Conservation (phyloP, 306 rosid species). For the Vigna hirtella region DNA sequence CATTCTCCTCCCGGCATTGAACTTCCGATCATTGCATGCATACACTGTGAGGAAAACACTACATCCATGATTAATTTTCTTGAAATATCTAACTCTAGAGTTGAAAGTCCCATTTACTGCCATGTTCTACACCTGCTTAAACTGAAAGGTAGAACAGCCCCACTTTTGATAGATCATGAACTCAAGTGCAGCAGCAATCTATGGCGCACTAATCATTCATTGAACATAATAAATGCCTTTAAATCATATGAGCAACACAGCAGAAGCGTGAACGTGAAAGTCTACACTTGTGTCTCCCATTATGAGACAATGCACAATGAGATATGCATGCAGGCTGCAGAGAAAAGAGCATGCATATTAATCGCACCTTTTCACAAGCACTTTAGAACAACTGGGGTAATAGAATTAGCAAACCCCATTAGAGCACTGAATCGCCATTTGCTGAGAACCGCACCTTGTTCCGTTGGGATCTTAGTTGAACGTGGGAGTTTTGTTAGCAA, state of each 20-base stretch:
- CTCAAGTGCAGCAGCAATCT: neutral
- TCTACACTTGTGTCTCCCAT: conserved; percentile 63
- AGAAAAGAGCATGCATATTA: conserved; percentile 51
- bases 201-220: conserved; percentile 28
- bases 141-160: conserved; percentile 57
- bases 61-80: conserved; percentile 62
- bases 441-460: conserved; percentile 26
- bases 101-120: conserved; percentile 52
- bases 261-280: conserved; percentile 37
- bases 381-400: neutral
- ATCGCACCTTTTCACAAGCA: conserved; percentile 65
- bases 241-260: conserved; percentile 44
- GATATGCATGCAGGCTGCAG: conserved; percentile 56
- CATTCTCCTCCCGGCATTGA: conserved; percentile 39
- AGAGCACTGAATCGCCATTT: conserved; percentile 62
- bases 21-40: conserved; percentile 57
- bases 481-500: conserved; percentile 22
- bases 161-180: conserved; percentile 53
- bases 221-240: conserved; percentile 57
- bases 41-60: conserved; percentile 54
- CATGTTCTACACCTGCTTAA: conserved; percentile 59
- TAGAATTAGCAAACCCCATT: conserved; percentile 25
- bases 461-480: conserved; percentile 58
- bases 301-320: conserved; percentile 72
- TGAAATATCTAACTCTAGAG: conserved; percentile 56